A percentile compares a stretch with the other conserved stretches of the same genome.
Evolutionary conservation across 2,329 filamentous ascomycete genomes (phyloP).

Genomic region (Monascus ruber): DNA sequence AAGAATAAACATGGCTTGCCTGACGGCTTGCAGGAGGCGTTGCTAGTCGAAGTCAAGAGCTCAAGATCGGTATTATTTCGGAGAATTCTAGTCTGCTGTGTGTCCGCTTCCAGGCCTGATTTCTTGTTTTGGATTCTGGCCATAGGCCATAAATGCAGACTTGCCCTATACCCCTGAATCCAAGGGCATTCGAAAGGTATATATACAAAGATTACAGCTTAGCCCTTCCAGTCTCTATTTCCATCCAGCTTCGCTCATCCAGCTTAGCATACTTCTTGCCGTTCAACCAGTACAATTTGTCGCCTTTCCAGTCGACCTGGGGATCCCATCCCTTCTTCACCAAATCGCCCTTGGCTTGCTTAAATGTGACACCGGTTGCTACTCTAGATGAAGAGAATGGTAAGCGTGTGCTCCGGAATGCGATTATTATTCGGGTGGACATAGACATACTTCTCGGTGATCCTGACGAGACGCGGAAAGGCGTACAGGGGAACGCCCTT

Average conservation of each 20-base stretch:
- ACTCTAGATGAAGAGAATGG: constrained; percentile 20
- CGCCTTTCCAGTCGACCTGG: constrained; percentile 18
- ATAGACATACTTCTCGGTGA: constrained; percentile 30
- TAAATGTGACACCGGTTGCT: constrained; percentile 39
- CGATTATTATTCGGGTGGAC: too few relatives aligned
- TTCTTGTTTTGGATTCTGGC: too few relatives aligned
- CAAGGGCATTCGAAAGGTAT: too few relatives aligned
- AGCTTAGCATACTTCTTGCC: constrained; percentile 29
- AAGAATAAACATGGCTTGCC: too few relatives aligned
- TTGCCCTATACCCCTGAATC: too few relatives aligned
- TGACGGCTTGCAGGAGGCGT: too few relatives aligned
- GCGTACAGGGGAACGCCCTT: constrained; percentile 38
- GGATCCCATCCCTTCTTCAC: constrained; percentile 33
- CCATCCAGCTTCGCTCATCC: constrained; percentile 26
- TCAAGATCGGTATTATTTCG: too few relatives aligned
- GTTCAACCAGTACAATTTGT: constrained; percentile 36
- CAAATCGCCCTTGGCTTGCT: constrained; percentile 37
- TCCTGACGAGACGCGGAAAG: constrained; percentile 35
- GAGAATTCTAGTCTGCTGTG: too few relatives aligned
- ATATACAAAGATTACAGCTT: constrained; percentile 22
- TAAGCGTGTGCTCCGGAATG: not conserved
- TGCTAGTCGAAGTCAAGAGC: too few relatives aligned
- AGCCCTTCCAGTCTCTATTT: constrained; percentile 33
- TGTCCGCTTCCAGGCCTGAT: too few relatives aligned
- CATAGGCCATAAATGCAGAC: too few relatives aligned